Percentiles rank a stretch among this genome's conserved stretches.
Conservation (phyloP, 768 basidiomycete genomes). For the Multifurca ochricompacta region DNA sequence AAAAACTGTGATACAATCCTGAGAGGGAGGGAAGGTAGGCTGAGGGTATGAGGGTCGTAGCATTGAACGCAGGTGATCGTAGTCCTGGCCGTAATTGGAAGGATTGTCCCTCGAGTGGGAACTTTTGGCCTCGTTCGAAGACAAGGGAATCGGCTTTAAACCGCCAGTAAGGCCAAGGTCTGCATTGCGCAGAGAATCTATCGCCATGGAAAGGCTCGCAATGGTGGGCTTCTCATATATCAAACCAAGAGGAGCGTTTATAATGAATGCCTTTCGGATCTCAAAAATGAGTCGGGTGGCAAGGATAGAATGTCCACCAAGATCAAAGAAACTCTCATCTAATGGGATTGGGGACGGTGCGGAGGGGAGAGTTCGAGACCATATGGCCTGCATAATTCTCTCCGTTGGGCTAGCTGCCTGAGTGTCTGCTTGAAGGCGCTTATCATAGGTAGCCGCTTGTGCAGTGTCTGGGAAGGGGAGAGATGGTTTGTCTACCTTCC, state of each 20-base stretch:
- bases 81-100: constrained; percentile 57
- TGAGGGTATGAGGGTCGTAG: constrained; percentile 56
- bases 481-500: constrained; percentile 97
- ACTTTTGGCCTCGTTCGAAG: not conserved
- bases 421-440: constrained; percentile 28
- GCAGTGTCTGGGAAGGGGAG: constrained; percentile 98
- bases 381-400: constrained; percentile 74
- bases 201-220: constrained; percentile 59
- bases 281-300: constrained; percentile 97
- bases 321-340: constrained; percentile 95
- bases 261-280: constrained; percentile 84
- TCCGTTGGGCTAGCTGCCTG: constrained; percentile 59
- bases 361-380: constrained; percentile 73
- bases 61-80: constrained; percentile 48
- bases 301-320: constrained; percentile 97
- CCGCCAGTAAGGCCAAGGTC: constrained; percentile 66
- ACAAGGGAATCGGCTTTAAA: constrained; percentile 14
- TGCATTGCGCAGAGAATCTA: constrained; percentile 67
- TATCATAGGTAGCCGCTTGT: constrained; percentile 43
- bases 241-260: constrained; percentile 85
- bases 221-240: constrained; percentile 91
- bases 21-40: constrained; percentile 48
- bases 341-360: constrained; percentile 70
- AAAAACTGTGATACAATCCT: constrained; percentile 66
- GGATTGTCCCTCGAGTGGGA: not conserved